Evolutionary conservation across 176 grass and related monocot species (phyloP), one percentile per base, ranked within the genome.

Genomic region (Echinochloa phyllopogon): DNA sequence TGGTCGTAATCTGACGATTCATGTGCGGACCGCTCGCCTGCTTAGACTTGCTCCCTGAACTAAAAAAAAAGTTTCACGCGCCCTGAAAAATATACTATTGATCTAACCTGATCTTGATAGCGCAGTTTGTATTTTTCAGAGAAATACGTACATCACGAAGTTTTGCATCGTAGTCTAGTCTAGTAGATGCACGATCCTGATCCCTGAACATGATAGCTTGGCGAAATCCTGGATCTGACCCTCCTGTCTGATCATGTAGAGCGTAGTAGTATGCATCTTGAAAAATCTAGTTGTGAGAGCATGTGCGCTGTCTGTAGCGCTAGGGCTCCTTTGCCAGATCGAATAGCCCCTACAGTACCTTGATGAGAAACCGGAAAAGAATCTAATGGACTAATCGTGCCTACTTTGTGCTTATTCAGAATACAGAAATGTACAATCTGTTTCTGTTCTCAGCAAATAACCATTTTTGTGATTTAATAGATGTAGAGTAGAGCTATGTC

Each of bases 1-100:
- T 55, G 12, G 81, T 72, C 65, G 63, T 73, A 58, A 57, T 48
- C 75, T 41, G 72, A 80, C 68, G 41, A 66, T 2, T 20, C 55
- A 67, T 17, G 1, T 53, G 25, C 12, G 14, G 66, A 74, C 75
- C 59, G 29, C 29, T 33, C 29, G 37, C 20, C 25, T 39, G 64
- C 33, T 53, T 24, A 40, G 47, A 68, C 68, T 68, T 59, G 44
- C 23, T 48, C 21, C 36, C 3, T 40, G 4, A 29, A 48, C 29
- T 39, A 16, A 80, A 72, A 72, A 72, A 2, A 8, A 37, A 23
- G 27, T 18, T 29, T 49, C 61, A 49, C 18, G 1, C 61, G 16
- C 47, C 0, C 29, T 38, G n/a, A 56, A 75, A 75, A 65, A 64
- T 17, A 10, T 23, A 2, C 4, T 21, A 2, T 4, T 21, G 43